Percentiles rank a stretch among this genome's conserved stretches.
Evolutionary conservation across 2,329 filamentous ascomycete genomes (phyloP).

Genomic region (Aspergillus sergii): DNA sequence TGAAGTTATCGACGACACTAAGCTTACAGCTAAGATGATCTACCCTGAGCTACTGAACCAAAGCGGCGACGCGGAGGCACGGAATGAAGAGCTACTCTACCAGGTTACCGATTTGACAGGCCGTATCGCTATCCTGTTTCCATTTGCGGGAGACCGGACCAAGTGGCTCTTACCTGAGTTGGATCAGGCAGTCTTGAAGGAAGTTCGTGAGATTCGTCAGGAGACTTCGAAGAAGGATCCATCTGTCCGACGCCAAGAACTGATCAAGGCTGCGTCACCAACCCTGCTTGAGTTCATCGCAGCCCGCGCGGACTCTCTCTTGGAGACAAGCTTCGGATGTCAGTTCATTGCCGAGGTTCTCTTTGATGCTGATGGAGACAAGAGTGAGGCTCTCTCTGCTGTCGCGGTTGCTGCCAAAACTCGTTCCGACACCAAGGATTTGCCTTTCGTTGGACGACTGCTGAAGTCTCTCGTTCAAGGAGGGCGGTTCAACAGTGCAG

Average conservation of each 20-base stretch:
- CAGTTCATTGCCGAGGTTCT: constrained; percentile 84
- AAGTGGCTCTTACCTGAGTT: constrained; percentile 66
- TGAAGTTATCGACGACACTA: constrained; percentile 93
- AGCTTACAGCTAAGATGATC: constrained; percentile 80
- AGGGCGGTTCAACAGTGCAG: constrained; percentile 76
- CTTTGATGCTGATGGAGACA: constrained; percentile 74
- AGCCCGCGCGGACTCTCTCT: constrained; percentile 67
- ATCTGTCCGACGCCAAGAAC: constrained; percentile 71
- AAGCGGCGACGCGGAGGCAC: constrained; percentile 46
- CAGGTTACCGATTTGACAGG: constrained; percentile 51
- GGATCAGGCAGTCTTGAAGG: constrained; percentile 71
- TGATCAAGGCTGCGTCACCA: constrained; percentile 73
- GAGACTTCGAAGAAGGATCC: constrained; percentile 93
- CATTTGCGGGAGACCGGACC: constrained; percentile 66
- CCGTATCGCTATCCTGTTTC: constrained; percentile 73
- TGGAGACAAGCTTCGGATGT: constrained; percentile 77
- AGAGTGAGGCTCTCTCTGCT: constrained; percentile 71
- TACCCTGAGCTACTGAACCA: constrained; percentile 84
- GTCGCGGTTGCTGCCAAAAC: constrained; percentile 54
- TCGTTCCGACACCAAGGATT: constrained; percentile 57
- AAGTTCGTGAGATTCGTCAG: constrained; percentile 77
- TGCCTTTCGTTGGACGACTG: constrained; percentile 74
- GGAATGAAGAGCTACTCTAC: constrained; percentile 47
- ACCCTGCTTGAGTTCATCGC: constrained; percentile 74
- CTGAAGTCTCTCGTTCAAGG: constrained; percentile 89